Evolutionary conservation across 139 green algal genomes (phyloP).

Genomic region (Trebouxia sp.): DNA sequence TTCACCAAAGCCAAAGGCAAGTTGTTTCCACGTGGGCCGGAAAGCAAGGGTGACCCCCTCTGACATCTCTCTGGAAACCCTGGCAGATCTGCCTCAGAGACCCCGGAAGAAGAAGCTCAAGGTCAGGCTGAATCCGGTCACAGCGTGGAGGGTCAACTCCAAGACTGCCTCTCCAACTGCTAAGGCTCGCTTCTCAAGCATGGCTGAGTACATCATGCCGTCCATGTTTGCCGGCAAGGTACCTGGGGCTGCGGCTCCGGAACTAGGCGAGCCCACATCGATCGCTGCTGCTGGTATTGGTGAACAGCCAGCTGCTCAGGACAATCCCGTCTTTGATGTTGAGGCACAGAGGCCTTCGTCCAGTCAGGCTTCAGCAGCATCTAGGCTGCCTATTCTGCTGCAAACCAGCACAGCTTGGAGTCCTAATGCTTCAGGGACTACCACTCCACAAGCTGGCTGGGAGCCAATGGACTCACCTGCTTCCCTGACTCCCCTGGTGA

Average conservation of each 20-base stretch:
- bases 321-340: slow-evolving; percentile 1
- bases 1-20: neutral
- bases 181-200: slow-evolving; percentile 14
- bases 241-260: neutral
- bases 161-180: neutral
- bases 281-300: neutral
- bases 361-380: neutral
- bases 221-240: neutral
- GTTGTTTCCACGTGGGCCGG: neutral
- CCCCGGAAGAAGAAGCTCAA: slow-evolving; percentile 15
- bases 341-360: neutral
- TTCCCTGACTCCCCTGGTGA: neutral
- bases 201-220: slow-evolving; percentile 32
- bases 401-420: neutral
- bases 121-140: slow-evolving; percentile 41
- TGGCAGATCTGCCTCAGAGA: neutral
- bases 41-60: neutral
- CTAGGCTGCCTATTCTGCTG: neutral
- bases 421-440: neutral
- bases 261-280: neutral
- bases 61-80: slow-evolving; percentile 1
- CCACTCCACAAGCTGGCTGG: neutral
- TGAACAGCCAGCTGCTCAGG: neutral
- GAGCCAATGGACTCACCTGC: neutral
- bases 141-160: slow-evolving; percentile 25